Evolutionary conservation across 2,329 filamentous ascomycete genomes (phyloP), one percentile per base, ranked within the genome.

Genomic region (Chrysosporium keratinophilum): DNA sequence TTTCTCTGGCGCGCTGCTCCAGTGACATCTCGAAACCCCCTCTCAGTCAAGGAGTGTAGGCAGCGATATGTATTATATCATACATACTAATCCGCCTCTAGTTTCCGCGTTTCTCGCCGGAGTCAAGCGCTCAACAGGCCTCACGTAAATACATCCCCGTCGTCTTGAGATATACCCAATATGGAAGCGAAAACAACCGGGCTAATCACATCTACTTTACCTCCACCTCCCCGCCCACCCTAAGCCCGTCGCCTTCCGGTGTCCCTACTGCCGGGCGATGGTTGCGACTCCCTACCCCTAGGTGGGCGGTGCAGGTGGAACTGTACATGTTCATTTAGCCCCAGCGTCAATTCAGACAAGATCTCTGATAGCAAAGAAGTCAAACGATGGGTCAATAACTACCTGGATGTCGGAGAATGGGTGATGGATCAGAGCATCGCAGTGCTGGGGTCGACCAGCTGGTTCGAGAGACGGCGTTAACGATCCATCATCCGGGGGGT

Each of bases 391-490:
- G 82, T 97, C 61, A 85, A 91, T 66, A 91, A 85, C 69, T 97
- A 97, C 70, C 82, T 97, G 42, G 88, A 88, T 58, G 84, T 96
- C 15, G 93, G 93, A 63, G 93, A 98, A 76, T 95, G 89, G 82
- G 87, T 96, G 60, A 95, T 98, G 89, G 93, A 98, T 71, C 87
- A 94, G 75, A 94, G 89, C 31, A 88, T 97, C 33, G 90, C 90
- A 40, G 81, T 97, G 54, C 87, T 95, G 68, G 86, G 88, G 40
- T 84, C 86, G 47, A 94, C 87, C 67, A 80, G 84, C 56, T 98
- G 83, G 73, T 98, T 98, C 69, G 90, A 96, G 75, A 81, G 93
- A 66, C 90, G 55, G 39, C 56, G 58, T 37, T 59, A 56, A 39
- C 15, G 28, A 33, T n/a, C n/a, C n/a, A n/a, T n/a, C n/a, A n/a